Percentiles rank a stretch among this genome's conserved stretches.
Evolutionary conservation across 805 yeast species (phyloP).

Genomic region (Phaffomyces opuntiae): DNA sequence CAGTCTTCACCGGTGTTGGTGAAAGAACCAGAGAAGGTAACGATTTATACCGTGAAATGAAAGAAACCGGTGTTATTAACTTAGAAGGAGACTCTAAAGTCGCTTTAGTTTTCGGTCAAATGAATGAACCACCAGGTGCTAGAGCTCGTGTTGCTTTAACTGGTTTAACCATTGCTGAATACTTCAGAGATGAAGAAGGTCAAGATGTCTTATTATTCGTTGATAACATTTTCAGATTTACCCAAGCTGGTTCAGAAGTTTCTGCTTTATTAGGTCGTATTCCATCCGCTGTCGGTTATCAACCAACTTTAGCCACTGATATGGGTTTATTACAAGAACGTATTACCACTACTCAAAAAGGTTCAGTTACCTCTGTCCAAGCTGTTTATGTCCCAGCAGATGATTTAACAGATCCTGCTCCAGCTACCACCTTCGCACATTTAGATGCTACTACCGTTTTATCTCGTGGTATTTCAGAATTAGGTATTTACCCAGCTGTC

Average conservation of each 20-base stretch:
- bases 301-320: constrained; percentile 99
- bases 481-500: constrained; percentile 99
- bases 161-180: constrained; percentile 99
- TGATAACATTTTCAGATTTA: constrained; percentile 99
- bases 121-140: constrained; percentile 99
- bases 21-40: constrained; percentile 99
- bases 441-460: constrained; percentile 99
- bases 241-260: constrained; percentile 99
- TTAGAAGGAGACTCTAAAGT: constrained; percentile 99
- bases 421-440: constrained; percentile 99
- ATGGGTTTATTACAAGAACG: constrained; percentile 99
- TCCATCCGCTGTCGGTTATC: constrained; percentile 99
- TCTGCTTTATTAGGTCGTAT: constrained; percentile 99
- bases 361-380: constrained; percentile 99
- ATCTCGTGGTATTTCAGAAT: constrained; percentile 99
- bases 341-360: constrained; percentile 99
- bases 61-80: constrained; percentile 99
- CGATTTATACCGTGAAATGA: constrained; percentile 99
- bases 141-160: constrained; percentile 99
- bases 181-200: constrained; percentile 99
- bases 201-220: constrained; percentile 99
- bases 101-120: constrained; percentile 98
- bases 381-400: constrained; percentile 99
- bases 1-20: constrained; percentile 99
- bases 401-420: constrained; percentile 99